phyloP scores from a whole-genome alignment of 2,329 filamentous ascomycete species.

The Nothophoma quercina region DNA sequence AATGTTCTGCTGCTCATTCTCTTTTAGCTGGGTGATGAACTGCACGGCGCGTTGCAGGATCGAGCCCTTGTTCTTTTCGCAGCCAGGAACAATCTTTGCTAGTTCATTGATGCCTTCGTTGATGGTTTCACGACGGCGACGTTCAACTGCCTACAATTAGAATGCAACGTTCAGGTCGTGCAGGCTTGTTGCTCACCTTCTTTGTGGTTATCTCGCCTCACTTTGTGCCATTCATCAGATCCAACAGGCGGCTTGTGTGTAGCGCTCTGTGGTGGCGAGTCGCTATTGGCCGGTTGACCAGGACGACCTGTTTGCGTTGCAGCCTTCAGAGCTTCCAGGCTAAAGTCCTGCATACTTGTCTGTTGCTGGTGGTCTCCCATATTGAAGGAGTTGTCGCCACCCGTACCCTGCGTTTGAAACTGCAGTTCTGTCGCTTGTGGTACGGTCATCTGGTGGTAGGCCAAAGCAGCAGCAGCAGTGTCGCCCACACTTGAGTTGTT shows the following conservation, averaged over 20 bases:
- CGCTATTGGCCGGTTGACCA: conserved; percentile 48
- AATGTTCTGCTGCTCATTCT: conserved; percentile 92
- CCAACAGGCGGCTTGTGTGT: conserved; percentile 83
- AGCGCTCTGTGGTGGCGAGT: conserved; percentile 44
- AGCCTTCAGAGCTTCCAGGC: conserved; percentile 60
- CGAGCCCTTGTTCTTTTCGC: conserved; percentile 98
- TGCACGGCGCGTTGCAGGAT: conserved; percentile 92
- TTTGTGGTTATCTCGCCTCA: conserved; percentile 97
- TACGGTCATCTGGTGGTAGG: conserved; percentile 64
- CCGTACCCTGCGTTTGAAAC: conserved; percentile 57
- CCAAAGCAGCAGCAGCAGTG: conserved; percentile 66
- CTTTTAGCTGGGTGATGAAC: conserved; percentile 93
- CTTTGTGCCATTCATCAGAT: conserved; percentile 96
- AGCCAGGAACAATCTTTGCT: conserved; percentile 95
- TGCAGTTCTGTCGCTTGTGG: conserved; percentile 63
- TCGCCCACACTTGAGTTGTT: conserved; percentile 61
- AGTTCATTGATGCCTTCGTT: conserved; percentile 99
- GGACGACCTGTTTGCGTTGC: conserved; percentile 56
- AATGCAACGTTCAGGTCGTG: background rate
- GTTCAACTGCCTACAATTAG: conserved; percentile 73
- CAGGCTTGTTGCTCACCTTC: conserved; percentile 71
- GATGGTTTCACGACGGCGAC: conserved; percentile 94
- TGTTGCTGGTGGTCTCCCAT: conserved; percentile 54
- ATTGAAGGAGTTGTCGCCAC: conserved; percentile 54
- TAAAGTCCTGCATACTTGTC: conserved; percentile 49